Conservation (phyloP, 768 basidiomycete genomes). For the Galerina sulciceps region DNA sequence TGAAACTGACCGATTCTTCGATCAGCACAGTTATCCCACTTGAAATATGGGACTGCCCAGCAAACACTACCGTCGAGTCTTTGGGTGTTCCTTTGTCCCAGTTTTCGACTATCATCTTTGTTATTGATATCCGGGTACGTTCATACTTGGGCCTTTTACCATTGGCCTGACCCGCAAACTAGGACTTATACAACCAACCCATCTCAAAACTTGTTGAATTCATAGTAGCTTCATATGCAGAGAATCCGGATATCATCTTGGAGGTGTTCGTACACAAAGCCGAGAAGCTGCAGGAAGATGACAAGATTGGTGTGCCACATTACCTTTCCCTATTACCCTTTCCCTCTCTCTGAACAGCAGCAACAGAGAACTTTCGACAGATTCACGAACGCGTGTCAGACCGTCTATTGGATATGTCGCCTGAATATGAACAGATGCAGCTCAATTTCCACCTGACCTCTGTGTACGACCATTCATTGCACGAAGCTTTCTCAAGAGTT, state of each 20-base stretch:
- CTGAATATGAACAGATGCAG: conserved; percentile 78
- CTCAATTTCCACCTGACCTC: conserved; percentile 92
- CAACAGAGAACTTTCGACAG: conserved; percentile 85
- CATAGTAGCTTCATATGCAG: conserved; percentile 74
- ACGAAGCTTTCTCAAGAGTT: conserved; percentile 91
- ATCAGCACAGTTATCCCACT: conserved; percentile 87
- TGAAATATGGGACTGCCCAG: conserved; percentile 96
- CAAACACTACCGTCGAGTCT: conserved; percentile 80
- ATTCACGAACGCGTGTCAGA: conserved; percentile 88
- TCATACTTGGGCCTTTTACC: conserved; percentile 6
- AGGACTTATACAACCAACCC: conserved; percentile 87
- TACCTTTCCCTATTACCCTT: background rate
- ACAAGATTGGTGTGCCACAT: conserved; percentile 74
- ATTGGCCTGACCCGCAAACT: conserved; percentile 1
- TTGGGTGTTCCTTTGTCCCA: conserved; percentile 75
- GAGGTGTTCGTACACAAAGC: conserved; percentile 97
- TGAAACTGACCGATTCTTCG: conserved; percentile 9
- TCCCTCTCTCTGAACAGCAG: background rate
- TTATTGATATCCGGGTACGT: conserved; percentile 91
- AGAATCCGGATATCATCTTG: conserved; percentile 77
- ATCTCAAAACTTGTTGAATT: conserved; percentile 83
- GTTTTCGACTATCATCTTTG: conserved; percentile 88
- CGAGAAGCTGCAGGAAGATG: conserved; percentile 89
- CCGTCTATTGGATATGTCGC: conserved; percentile 74
- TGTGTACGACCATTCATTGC: conserved; percentile 89